Conservation (phyloP, 2,329 filamentous ascomycete genomes). For the Nemania sp. region DNA sequence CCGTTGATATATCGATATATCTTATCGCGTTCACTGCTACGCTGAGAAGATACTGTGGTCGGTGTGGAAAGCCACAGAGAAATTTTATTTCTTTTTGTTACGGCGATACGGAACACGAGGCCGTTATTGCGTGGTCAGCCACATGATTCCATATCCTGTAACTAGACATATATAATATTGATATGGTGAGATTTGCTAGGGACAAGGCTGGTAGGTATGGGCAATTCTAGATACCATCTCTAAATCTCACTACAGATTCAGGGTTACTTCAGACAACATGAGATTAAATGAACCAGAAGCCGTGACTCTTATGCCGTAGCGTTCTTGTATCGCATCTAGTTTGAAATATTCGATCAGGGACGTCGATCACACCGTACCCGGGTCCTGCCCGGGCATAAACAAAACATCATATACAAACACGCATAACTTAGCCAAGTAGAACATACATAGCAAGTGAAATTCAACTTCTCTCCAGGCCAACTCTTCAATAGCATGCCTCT, state of each 20-base stretch:
- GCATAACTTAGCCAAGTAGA: neutral
- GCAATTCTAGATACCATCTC: neutral
- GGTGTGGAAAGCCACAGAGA: neutral
- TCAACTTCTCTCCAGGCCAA: neutral
- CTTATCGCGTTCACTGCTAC: constrained; percentile 1
- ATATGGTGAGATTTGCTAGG: neutral
- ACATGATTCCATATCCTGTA: neutral
- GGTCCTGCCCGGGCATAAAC: neutral
- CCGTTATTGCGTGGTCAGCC: neutral
- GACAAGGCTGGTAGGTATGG: neutral
- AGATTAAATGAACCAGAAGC: neutral
- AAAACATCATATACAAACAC: neutral
- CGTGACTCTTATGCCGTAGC: neutral
- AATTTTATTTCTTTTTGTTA: neutral
- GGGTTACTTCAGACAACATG: neutral
- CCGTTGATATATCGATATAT: neutral
- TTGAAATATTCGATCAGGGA: neutral
- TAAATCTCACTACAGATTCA: neutral
- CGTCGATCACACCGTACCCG: neutral
- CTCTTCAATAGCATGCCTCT: neutral
- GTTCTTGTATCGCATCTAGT: neutral
- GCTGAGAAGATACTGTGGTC: neutral
- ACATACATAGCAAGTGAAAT: neutral
- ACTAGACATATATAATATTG: no score
- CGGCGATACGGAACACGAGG: neutral